These are phyloP conservation scores for Backusella macrospora DNA, from an alignment of 192 early-diverging fungal species.

Conservation along the genomic window DNA sequence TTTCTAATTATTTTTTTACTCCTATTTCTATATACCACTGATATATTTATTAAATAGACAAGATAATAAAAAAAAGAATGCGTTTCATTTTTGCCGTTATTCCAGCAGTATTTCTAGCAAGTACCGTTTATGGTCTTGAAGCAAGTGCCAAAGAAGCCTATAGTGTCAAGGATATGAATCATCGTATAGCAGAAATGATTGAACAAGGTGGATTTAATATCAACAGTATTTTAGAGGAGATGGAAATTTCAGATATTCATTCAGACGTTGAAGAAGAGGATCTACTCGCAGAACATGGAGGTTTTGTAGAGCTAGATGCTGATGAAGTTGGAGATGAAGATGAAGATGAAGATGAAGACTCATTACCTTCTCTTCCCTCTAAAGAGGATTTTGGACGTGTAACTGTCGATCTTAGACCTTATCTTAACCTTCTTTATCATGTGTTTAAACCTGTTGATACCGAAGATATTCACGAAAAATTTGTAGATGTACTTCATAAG, in stretches of 20 bases:
- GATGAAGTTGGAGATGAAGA: neutral
- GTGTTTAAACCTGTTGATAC: neutral
- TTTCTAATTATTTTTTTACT: neutral
- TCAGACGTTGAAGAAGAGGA: neutral
- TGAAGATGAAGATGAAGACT: too few relatives aligned
- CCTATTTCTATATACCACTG: neutral
- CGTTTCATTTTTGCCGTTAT: neutral
- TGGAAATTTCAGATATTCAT: neutral
- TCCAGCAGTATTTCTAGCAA: neutral
- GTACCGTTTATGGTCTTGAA: neutral
- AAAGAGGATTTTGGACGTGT: neutral
- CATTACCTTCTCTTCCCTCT: neutral
- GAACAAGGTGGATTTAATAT: neutral
- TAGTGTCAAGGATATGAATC: neutral
- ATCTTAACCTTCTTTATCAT: neutral
- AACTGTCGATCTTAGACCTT: neutral
- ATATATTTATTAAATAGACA: too few relatives aligned
- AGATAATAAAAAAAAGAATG: neutral
- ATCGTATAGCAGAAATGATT: neutral
- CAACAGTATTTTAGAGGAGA: neutral
- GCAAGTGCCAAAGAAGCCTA: neutral
- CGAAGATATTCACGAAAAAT: neutral
- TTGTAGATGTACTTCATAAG: neutral
- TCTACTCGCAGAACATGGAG: neutral
- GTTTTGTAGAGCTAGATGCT: neutral